A percentile compares a stretch with the other conserved stretches of the same genome.
phyloP scores from a whole-genome alignment of 2,329 filamentous ascomycete species.

The Epicoccum sorghinum region DNA sequence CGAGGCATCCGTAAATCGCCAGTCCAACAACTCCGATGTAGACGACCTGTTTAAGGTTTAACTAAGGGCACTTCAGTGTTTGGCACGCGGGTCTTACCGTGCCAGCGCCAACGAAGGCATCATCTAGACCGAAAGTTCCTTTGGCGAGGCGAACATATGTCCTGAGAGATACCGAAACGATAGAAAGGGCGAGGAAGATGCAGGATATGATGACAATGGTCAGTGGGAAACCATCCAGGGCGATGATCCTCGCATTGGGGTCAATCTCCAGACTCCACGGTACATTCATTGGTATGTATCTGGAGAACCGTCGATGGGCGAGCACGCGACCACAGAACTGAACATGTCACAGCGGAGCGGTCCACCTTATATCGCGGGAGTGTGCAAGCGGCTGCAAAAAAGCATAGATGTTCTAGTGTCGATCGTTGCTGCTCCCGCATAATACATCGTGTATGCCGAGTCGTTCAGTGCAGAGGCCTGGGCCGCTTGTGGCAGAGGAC shows the following conservation, averaged over 20 bases:
- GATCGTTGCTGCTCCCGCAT: conserved; percentile 6
- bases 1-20: conserved; percentile 23
- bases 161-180: conserved; percentile 23
- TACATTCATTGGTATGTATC: conserved; percentile 6
- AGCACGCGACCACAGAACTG: neutral
- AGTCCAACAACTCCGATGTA: conserved; percentile 22
- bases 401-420: conserved; percentile 11
- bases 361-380: conserved; percentile 8
- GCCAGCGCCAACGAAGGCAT: conserved; percentile 24
- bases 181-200: conserved; percentile 23
- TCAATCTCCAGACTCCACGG: conserved; percentile 13
- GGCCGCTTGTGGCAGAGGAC: neutral
- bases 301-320: conserved; percentile 6
- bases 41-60: conserved; percentile 13
- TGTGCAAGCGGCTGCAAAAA: neutral
- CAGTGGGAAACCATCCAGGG: conserved; percentile 23
- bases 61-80: neutral
- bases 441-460: conserved; percentile 1
- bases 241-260: conserved; percentile 19
- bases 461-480: conserved; percentile 1
- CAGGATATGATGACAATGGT: conserved; percentile 24
- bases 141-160: conserved; percentile 24
- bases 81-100: conserved; percentile 15
- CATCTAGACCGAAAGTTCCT: conserved; percentile 24
- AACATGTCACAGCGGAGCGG: neutral